Evolutionary conservation across 2,329 filamentous ascomycete genomes (phyloP).

Genomic region (Colletotrichum camelliae): DNA sequence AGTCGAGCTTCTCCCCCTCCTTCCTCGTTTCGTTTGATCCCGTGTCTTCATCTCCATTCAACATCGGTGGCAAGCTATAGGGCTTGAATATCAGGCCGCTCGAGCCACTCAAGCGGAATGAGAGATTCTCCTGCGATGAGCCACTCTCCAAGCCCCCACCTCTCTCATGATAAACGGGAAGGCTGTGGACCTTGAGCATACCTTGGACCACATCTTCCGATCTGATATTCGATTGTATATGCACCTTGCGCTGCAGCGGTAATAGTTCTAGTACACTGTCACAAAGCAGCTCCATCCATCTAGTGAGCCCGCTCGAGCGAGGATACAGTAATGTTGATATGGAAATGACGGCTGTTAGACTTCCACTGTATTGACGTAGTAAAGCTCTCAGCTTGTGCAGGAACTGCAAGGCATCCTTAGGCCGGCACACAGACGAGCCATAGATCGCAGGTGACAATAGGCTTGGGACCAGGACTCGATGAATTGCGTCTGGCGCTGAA

Average conservation of each 20-base stretch:
- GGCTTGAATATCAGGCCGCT: conserved; percentile 85
- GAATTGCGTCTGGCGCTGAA: conserved; percentile 66
- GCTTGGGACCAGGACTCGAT: conserved; percentile 84
- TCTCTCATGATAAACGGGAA: conserved; percentile 87
- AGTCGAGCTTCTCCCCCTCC: conserved; percentile 74
- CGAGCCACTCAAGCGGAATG: conserved; percentile 83
- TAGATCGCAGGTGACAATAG: conserved; percentile 89
- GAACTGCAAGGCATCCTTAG: conserved; percentile 78
- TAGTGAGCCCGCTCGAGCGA: conserved; percentile 74
- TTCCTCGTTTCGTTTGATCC: conserved; percentile 53
- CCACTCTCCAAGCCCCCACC: conserved; percentile 77
- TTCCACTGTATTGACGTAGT: conserved; percentile 68
- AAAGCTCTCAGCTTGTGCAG: conserved; percentile 79
- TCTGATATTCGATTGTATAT: conserved; percentile 51
- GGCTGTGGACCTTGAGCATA: conserved; percentile 79
- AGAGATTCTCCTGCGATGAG: conserved; percentile 81
- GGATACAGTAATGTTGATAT: conserved; percentile 83
- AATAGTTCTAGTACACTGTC: conserved; percentile 90
- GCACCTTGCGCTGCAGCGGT: conserved; percentile 64
- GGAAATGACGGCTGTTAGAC: conserved; percentile 75
- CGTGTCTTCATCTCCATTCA: conserved; percentile 67
- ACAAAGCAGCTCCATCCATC: conserved; percentile 84
- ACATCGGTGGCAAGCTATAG: conserved; percentile 84
- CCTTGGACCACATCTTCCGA: conserved; percentile 83
- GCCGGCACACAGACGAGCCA: conserved; percentile 70